phyloP scores from a whole-genome alignment of 306 rosid species.

The Begonia peltatifolia region DNA sequence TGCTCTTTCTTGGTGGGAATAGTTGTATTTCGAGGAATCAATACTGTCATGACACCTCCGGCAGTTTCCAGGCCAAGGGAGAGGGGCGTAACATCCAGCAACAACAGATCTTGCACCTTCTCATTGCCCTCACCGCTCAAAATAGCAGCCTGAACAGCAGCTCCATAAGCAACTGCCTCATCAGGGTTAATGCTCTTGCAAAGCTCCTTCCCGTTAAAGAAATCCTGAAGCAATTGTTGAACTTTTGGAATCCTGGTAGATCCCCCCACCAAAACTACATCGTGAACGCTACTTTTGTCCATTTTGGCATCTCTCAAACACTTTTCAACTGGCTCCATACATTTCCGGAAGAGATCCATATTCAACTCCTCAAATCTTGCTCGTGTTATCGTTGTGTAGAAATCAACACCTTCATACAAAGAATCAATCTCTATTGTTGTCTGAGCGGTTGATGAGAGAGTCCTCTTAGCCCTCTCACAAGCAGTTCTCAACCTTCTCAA shows the following conservation, averaged over 20 bases:
- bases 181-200: slow-evolving; percentile 35
- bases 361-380: slow-evolving; percentile 23
- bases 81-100: slow-evolving; percentile 24
- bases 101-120: slow-evolving; percentile 22
- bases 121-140: slow-evolving; percentile 23
- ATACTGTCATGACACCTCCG: slow-evolving; percentile 20
- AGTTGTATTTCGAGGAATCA: slow-evolving; percentile 29
- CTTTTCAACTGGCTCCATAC: slow-evolving; percentile 32
- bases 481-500: slow-evolving; percentile 19
- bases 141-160: slow-evolving; percentile 31
- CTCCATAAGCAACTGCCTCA: slow-evolving; percentile 30
- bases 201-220: slow-evolving; percentile 27
- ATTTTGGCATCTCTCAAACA: slow-evolving; percentile 21
- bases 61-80: slow-evolving; percentile 27
- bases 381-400: slow-evolving; percentile 15
- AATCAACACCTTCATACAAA: slow-evolving; percentile 21
- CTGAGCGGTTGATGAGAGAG: slow-evolving; percentile 20
- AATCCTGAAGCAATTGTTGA: slow-evolving; percentile 25
- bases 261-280: slow-evolving; percentile 30
- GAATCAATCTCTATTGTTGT: slow-evolving; percentile 31
- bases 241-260: slow-evolving; percentile 33
- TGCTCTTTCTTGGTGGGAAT: slow-evolving; percentile 23
- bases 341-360: slow-evolving; percentile 20
- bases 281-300: slow-evolving; percentile 17
- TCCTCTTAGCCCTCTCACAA: slow-evolving; percentile 32